A percentile compares a stretch with the other conserved stretches of the same genome.
Conservation (phyloP, 1,284 basidiomycete genomes). For the Agaricales sp. region DNA sequence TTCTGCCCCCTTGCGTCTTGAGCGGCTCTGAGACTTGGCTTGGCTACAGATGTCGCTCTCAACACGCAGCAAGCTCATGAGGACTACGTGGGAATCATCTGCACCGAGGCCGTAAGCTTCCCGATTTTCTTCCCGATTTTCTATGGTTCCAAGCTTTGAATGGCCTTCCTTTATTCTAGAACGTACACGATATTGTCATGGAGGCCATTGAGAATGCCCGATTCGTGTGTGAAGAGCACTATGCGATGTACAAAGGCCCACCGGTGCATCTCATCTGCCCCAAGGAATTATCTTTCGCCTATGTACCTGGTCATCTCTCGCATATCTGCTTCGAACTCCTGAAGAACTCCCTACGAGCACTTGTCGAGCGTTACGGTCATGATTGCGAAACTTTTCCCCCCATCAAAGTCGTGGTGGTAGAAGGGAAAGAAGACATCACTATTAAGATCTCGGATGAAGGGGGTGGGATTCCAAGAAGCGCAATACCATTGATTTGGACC, state of each 20-base stretch:
- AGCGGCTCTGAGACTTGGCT: slow-evolving; percentile 2
- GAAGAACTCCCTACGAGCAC: slow-evolving; percentile 95
- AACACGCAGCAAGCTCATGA: slow-evolving; percentile 84
- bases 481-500: slow-evolving; percentile 95
- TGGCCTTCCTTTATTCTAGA: slow-evolving; percentile 30
- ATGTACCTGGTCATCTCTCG: slow-evolving; percentile 92
- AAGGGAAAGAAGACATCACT: slow-evolving; percentile 93
- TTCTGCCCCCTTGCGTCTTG: slow-evolving; percentile 2
- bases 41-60: slow-evolving; percentile 69
- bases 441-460: slow-evolving; percentile 80
- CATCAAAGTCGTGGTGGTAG: slow-evolving; percentile 95
- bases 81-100: slow-evolving; percentile 98
- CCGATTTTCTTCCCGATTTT: too few species aligned
- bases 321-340: slow-evolving; percentile 99
- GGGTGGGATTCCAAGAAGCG: slow-evolving; percentile 94
- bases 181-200: slow-evolving; percentile 92
- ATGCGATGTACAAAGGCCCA: slow-evolving; percentile 91
- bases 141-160: slow-evolving; percentile 6
- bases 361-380: slow-evolving; percentile 87
- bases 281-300: slow-evolving; percentile 80
- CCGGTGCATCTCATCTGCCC: slow-evolving; percentile 97
- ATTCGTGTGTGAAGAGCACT: slow-evolving; percentile 98
- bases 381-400: slow-evolving; percentile 87
- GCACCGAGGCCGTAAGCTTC: slow-evolving; percentile 73
- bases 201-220: slow-evolving; percentile 98